Conservation (phyloP, 176 grass and related monocot genomes). For the Leersia perrieri region DNA sequence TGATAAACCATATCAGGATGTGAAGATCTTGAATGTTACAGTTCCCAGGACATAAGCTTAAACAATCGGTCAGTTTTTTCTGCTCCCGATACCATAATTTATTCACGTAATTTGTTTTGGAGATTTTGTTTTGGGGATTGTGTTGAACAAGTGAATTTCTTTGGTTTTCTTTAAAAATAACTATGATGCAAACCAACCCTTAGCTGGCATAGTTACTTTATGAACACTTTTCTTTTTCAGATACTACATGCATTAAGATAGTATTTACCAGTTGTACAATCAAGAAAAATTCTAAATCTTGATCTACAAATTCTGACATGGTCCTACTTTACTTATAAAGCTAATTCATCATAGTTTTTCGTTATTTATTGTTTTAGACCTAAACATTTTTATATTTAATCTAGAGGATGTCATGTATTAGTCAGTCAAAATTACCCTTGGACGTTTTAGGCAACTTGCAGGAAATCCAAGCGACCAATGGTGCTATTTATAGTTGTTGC, state of each 20-base stretch:
- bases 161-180: background rate
- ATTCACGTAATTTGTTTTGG: background rate
- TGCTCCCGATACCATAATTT: background rate
- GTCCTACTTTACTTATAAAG: background rate
- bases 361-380: background rate
- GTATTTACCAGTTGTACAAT: background rate
- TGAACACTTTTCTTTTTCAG: background rate
- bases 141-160: background rate
- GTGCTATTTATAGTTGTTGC: background rate
- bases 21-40: conserved; percentile 99
- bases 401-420: background rate
- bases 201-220: background rate
- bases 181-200: background rate
- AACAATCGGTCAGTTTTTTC: conserved; percentile 10
- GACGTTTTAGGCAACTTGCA: background rate
- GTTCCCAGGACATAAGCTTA: conserved; percentile 68
- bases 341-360: background rate
- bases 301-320: background rate
- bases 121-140: conserved; percentile 2
- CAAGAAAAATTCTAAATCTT: background rate
- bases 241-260: background rate
- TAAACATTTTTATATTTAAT: background rate
- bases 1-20: conserved; percentile 97
- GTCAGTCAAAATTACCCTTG: background rate
- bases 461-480: background rate